Percentiles rank a stretch among this genome's conserved stretches.
Conservation (phyloP, 148 eudicot genomes). For the Amaranthus cruentus region DNA sequence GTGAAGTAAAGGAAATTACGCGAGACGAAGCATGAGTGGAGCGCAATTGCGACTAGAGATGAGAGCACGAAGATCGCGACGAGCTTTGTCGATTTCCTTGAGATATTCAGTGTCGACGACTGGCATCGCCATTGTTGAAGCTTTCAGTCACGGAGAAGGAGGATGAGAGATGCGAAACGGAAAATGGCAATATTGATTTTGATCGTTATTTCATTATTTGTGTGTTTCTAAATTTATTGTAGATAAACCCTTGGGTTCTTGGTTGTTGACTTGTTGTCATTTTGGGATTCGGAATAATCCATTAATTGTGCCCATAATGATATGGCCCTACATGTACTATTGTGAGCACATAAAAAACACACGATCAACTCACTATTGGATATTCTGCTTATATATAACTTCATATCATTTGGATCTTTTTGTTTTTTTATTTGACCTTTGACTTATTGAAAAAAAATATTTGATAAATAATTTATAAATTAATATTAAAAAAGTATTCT, state of each 20-base stretch:
- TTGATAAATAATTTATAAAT: no score
- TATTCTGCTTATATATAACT: no score
- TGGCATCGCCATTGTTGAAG: conserved; percentile 63
- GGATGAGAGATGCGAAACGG: not conserved
- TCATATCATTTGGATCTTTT: no score
- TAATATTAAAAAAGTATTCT: no score
- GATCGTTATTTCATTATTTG: not conserved
- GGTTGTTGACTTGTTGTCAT: not conserved
- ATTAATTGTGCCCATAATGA: no score
- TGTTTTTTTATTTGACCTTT: no score
- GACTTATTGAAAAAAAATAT: no score
- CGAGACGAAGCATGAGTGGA: conserved; percentile 95
- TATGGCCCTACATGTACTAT: no score
- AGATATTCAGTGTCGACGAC: conserved; percentile 75
- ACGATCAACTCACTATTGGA: no score
- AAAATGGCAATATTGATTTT: no score
- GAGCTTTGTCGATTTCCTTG: conserved; percentile 81
- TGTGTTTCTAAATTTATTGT: not conserved
- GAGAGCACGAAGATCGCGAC: conserved; percentile 88
- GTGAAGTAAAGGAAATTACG: conserved; percentile 38
- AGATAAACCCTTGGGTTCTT: not conserved
- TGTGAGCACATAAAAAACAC: no score
- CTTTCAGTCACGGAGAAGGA: not conserved
- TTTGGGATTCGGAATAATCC: no score
- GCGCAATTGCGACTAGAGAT: conserved; percentile 86